Base-by-base conservation (phyloP, 2,329 filamentous ascomycete species). In the Exophiala xenobiotica region DNA sequence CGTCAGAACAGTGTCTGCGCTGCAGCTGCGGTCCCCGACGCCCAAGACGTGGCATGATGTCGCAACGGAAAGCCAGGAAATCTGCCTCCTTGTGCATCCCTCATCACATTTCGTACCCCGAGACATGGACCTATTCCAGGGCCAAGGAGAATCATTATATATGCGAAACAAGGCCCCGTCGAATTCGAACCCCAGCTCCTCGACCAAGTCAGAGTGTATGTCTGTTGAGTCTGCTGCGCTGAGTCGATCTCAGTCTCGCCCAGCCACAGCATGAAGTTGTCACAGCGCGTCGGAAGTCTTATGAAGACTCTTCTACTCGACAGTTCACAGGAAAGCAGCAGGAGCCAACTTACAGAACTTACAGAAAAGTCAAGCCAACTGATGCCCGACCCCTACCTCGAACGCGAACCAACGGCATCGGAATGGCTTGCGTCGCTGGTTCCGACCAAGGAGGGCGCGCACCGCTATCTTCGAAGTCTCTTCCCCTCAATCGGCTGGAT, bases 401-500 rank as follows among this genome's bases (percentile, higher is more conserved):
- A 60, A 22, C 42, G 51, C 39, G 57, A 60, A 38, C 57, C 57
- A 22, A 56, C 55, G 3, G 37, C 44, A 8, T 44, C 33, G 9
- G 55, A 60, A 57, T 58, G 52, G 52, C 19, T 56, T 14, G 14
- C 22, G 19, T 29, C 39, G 5, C 46, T 49, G 29, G 35, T 39
- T 9, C 57, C 57, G 11, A 54, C 54, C 4, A 33, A 18, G 18
- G 18, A 11, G n/a, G 49, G 46, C 16, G 41, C 29, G 1, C 23
- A 49, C 11, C 16, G 35, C 26, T 60, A 60, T 29, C 19, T 60
- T 24, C 42, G 35, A 18, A 49, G 40, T 54, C 63, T 79, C 14
- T 78, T 79, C 54, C 76, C 77, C 2, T 78, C 78, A 60, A 61
- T 72, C 51, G 67, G 66, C 11, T 79, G 77, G 76, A 75, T 78